These are phyloP conservation scores for Fusarium haematococcum DNA, from an alignment of 2,329 filamentous ascomycete species.

Conservation along the genomic window DNA sequence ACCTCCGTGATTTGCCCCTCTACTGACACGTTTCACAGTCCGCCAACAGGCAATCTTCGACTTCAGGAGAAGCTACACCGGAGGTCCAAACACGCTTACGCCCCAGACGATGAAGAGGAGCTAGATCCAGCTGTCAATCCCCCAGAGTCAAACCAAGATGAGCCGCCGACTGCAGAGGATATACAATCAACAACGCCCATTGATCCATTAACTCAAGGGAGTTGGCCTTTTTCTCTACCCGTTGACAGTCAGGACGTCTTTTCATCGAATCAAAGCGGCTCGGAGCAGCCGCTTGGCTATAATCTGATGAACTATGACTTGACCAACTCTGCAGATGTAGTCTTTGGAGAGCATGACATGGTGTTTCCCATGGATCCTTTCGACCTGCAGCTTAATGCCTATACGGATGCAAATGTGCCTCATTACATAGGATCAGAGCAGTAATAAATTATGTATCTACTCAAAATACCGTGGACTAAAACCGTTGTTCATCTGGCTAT, in stretches of 20 bases:
- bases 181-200: neutral
- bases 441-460: neutral
- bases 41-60: neutral
- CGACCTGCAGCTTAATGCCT: slow-evolving; percentile 32
- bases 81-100: slow-evolving; percentile 34
- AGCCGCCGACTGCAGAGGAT: rapidly evolving
- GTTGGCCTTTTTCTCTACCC: slow-evolving; percentile 19
- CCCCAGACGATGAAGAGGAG: slow-evolving; percentile 28
- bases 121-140: slow-evolving; percentile 12
- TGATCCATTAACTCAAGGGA: neutral
- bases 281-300: neutral
- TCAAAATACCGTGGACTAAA: too few relatives aligned
- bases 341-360: slow-evolving; percentile 15
- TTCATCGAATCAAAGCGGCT: neutral
- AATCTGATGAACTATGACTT: slow-evolving; percentile 15
- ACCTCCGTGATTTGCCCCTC: rapidly evolving
- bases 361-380: slow-evolving; percentile 29
- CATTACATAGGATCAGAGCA: neutral
- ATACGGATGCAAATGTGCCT: slow-evolving; percentile 16
- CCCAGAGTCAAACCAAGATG: neutral
- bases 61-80: slow-evolving; percentile 30
- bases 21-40: neutral
- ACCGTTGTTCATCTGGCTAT: neutral
- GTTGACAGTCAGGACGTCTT: neutral
- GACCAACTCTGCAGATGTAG: neutral